phyloP scores from a whole-genome alignment of 164 flowering plant species.

The Magnolia kwangsiensis region DNA sequence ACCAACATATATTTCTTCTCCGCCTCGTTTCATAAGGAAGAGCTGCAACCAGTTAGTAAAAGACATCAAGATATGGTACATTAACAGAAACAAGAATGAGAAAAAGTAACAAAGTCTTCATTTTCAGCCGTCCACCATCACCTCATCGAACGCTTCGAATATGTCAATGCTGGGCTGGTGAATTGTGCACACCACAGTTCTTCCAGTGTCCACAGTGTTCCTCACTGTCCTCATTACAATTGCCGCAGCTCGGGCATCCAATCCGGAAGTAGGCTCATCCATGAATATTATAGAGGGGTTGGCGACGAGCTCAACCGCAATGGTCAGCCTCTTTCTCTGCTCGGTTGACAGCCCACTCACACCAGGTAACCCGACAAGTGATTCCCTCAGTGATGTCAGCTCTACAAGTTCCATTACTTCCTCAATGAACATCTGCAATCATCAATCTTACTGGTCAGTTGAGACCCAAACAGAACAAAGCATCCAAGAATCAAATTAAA shows the following conservation, averaged over 20 bases:
- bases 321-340: conserved; percentile 53
- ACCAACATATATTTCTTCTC: conserved; percentile 55
- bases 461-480: neutral
- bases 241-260: conserved; percentile 62
- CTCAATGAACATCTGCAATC: conserved; percentile 41
- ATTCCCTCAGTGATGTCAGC: conserved; percentile 29
- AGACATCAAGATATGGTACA: neutral
- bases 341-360: conserved; percentile 51
- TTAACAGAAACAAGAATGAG: neutral
- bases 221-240: conserved; percentile 59
- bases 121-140: conserved; percentile 4
- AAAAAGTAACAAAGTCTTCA: neutral
- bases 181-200: conserved; percentile 63
- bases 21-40: conserved; percentile 54
- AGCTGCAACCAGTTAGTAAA: conserved; percentile 31
- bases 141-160: conserved; percentile 62
- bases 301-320: conserved; percentile 58
- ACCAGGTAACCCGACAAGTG: conserved; percentile 45
- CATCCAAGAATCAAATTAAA: too few species aligned
- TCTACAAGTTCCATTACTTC: conserved; percentile 57
- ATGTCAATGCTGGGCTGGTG: conserved; percentile 70
- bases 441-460: neutral
- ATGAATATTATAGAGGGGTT: conserved; percentile 56
- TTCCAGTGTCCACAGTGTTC: conserved; percentile 51
- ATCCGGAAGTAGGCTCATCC: conserved; percentile 63